A percentile compares a stretch with the other conserved stretches of the same genome.
Evolutionary conservation across 2,329 filamentous ascomycete species (phyloP).

Genomic region (Fusarium sp.): DNA sequence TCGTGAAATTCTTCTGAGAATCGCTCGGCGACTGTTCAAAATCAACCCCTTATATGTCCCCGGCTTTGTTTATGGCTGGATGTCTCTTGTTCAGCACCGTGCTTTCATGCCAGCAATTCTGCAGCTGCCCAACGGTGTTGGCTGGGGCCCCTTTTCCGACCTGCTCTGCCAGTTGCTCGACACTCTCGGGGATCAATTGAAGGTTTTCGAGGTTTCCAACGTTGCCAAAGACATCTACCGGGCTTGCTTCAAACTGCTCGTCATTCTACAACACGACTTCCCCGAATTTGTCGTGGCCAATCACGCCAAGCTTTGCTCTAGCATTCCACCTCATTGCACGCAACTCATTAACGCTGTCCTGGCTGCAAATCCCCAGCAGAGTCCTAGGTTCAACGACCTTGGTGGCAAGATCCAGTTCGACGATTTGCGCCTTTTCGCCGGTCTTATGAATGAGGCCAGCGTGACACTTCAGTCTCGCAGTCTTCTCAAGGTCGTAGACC

Average conservation of each 20-base stretch:
- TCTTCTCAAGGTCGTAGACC: conserved; percentile 68
- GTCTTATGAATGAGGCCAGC: conserved; percentile 70
- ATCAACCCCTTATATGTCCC: conserved; percentile 82
- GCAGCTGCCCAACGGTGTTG: conserved; percentile 70
- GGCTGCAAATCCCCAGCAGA: conserved; percentile 78
- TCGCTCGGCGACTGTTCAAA: conserved; percentile 76
- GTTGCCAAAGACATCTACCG: conserved; percentile 86
- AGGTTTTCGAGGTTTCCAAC: conserved; percentile 73
- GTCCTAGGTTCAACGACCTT: conserved; percentile 73
- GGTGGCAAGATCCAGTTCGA: conserved; percentile 80
- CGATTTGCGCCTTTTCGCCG: conserved; percentile 74
- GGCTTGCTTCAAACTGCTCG: conserved; percentile 80
- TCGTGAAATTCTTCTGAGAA: conserved; percentile 74
- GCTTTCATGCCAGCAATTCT: conserved; percentile 84
- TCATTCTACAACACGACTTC: conserved; percentile 92
- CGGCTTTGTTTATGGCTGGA: conserved; percentile 86
- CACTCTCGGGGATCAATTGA: conserved; percentile 82
- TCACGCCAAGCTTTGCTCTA: conserved; percentile 81
- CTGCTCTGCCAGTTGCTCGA: conserved; percentile 77
- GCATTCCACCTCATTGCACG: conserved; percentile 82
- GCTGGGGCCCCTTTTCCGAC: conserved; percentile 80
- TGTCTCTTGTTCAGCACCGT: conserved; percentile 83
- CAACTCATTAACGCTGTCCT: conserved; percentile 91
- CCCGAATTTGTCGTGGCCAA: conserved; percentile 92
- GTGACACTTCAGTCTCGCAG: conserved; percentile 63